These are phyloP conservation scores for Forsythia suspensa DNA, from an alignment of 257 asterid species.

Conservation along the genomic window DNA sequence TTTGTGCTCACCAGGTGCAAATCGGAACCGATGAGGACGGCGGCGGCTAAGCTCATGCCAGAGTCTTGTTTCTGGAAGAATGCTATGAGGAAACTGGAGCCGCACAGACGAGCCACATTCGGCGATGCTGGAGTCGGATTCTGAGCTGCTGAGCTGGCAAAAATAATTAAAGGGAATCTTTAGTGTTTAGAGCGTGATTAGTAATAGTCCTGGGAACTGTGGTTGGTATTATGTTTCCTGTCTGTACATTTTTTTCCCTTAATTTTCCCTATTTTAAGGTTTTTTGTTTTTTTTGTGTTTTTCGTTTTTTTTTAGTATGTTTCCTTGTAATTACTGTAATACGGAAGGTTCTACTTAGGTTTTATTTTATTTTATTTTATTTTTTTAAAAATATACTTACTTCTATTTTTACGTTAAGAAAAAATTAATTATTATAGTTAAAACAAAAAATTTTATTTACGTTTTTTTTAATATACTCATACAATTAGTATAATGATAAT, in stretches of 20 bases:
- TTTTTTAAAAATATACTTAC: too few relatives aligned
- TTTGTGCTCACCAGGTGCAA: slow-evolving; percentile 52
- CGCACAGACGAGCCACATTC: slow-evolving; percentile 56
- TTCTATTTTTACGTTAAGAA: too few relatives aligned
- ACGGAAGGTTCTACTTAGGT: background rate
- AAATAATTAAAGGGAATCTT: slow-evolving; percentile 17
- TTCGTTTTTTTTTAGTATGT: background rate
- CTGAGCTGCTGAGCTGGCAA: slow-evolving; percentile 46
- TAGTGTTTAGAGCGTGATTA: slow-evolving; percentile 20
- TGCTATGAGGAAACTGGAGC: slow-evolving; percentile 64
- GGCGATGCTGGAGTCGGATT: slow-evolving; percentile 74
- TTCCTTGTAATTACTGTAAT: background rate
- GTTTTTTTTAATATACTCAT: too few relatives aligned
- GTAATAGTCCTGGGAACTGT: slow-evolving; percentile 27
- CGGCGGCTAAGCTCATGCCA: slow-evolving; percentile 59
- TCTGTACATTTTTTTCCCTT: slow-evolving; percentile 27
- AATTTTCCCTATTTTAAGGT: background rate
- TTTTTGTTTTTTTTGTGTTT: background rate
- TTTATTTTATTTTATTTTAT: too few relatives aligned
- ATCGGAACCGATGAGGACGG: slow-evolving; percentile 58
- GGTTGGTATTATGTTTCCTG: slow-evolving; percentile 33
- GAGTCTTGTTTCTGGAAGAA: slow-evolving; percentile 84
- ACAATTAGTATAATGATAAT: too few relatives aligned
- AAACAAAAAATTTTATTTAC: too few relatives aligned
- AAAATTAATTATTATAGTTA: too few relatives aligned